A percentile compares a stretch with the other conserved stretches of the same genome.
phyloP scores from a whole-genome alignment of 2,329 filamentous ascomycete genomes.

The Monosporascus cannonballus region DNA sequence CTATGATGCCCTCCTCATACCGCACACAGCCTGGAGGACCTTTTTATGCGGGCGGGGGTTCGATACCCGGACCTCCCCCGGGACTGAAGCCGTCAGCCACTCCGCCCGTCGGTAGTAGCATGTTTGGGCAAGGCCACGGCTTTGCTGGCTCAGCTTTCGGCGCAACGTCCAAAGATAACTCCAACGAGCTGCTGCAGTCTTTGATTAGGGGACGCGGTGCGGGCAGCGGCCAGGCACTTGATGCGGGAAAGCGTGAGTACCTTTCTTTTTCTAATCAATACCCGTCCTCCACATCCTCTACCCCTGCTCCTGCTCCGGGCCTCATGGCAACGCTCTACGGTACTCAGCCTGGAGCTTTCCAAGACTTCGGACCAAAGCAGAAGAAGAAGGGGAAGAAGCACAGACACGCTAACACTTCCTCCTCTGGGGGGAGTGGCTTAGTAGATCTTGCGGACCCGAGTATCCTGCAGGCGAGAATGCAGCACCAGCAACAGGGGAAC shows the following conservation, averaged over 20 bases:
- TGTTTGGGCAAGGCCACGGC: constrained; percentile 84
- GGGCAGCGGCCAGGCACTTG: constrained; percentile 66
- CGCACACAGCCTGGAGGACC: constrained; percentile 58
- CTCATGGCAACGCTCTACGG: constrained; percentile 90
- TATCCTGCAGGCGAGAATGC: constrained; percentile 97
- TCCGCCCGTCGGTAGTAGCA: constrained; percentile 62
- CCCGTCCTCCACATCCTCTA: constrained; percentile 73
- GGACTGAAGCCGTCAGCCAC: constrained; percentile 93
- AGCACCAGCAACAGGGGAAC: constrained; percentile 71
- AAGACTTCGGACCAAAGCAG: constrained; percentile 92
- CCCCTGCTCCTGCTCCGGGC: constrained; percentile 82
- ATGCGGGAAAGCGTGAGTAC: constrained; percentile 97
- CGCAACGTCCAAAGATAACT: constrained; percentile 61
- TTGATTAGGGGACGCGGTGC: constrained; percentile 67
- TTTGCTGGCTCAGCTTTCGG: constrained; percentile 72
- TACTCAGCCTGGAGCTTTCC: constrained; percentile 76
- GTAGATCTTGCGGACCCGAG: constrained; percentile 99
- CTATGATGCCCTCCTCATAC: constrained; percentile 72
- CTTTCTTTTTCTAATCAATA: constrained; percentile 90
- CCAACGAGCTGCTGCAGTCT: constrained; percentile 72
- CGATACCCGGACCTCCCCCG: constrained; percentile 88
- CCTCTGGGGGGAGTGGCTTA: constrained; percentile 97
- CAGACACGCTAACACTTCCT: constrained; percentile 99
- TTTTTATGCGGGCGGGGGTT: constrained; percentile 65
- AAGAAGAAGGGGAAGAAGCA: constrained; percentile 99